phyloP scores from a whole-genome alignment of 140 eudicot species.

The Bidens hawaiensis region DNA sequence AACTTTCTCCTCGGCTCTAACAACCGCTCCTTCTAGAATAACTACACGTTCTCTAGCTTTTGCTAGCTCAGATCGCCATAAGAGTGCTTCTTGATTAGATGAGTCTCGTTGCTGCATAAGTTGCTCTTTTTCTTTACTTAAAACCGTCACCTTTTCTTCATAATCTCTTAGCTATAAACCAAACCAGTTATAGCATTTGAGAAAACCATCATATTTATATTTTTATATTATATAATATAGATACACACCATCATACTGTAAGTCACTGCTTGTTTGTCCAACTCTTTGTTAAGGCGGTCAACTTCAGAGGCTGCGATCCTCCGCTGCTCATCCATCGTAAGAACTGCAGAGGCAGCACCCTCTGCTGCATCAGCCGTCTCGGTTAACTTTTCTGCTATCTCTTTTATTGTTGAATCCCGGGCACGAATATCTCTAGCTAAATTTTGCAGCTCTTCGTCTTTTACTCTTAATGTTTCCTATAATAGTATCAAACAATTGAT shows the following conservation, averaged over 20 bases:
- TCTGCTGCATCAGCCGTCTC: conserved; percentile 96
- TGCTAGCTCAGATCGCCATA: conserved; percentile 92
- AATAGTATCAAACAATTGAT: neutral
- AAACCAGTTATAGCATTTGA: neutral
- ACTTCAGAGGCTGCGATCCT: too few species aligned
- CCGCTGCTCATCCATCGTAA: too few species aligned
- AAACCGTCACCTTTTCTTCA: conserved; percentile 50
- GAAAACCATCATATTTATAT: conserved; percentile 1
- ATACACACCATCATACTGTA: conserved; percentile 47
- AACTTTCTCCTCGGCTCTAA: conserved; percentile 93
- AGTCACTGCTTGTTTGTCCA: conserved; percentile 49
- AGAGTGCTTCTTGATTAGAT: conserved; percentile 75
- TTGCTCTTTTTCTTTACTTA: conserved; percentile 69
- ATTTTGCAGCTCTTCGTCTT: conserved; percentile 92
- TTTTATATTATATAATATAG: too few species aligned
- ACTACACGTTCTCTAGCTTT: conserved; percentile 89
- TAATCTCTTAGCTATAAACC: conserved; percentile 53
- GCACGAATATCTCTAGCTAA: conserved; percentile 85
- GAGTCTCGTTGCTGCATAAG: conserved; percentile 62
- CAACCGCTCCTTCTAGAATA: conserved; percentile 83
- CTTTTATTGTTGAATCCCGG: conserved; percentile 80
- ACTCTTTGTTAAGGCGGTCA: conserved; percentile 55
- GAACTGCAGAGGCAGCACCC: conserved; percentile 89
- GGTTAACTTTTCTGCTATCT: conserved; percentile 81
- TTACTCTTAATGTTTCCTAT: conserved; percentile 83